Evolutionary conservation across 1,284 basidiomycete species (phyloP).

Genomic region (Boletus sp.): DNA sequence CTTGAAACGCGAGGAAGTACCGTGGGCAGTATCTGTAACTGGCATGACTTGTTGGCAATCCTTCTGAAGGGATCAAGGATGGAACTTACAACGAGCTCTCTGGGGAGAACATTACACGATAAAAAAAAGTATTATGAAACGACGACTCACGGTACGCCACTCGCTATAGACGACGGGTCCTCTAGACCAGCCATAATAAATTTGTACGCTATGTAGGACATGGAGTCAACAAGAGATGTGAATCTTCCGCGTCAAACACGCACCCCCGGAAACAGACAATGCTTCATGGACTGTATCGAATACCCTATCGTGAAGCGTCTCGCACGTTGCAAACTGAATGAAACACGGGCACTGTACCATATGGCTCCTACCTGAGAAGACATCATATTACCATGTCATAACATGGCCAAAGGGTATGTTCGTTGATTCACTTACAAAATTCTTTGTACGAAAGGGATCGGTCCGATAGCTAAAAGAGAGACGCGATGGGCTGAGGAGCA

Average conservation of each 20-base stretch:
- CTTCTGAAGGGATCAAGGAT: background rate
- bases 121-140: background rate
- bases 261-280: conserved; percentile 7
- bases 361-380: background rate
- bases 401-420: background rate
- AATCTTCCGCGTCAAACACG: background rate
- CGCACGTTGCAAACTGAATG: background rate
- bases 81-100: conserved; percentile 7
- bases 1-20: background rate
- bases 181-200: background rate
- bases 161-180: background rate
- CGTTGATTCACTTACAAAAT: background rate
- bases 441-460: background rate
- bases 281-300: conserved; percentile 6
- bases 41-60: background rate
- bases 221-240: background rate
- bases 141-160: conserved; percentile 5
- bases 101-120: background rate
- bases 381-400: background rate
- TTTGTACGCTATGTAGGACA: background rate
- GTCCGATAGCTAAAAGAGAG: background rate
- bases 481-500: background rate
- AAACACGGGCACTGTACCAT: background rate
- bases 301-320: background rate
- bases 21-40: conserved; percentile 9